phyloP scores from a whole-genome alignment of 495 filamentous ascomycete genomes.

The Friedmanniomyces endolithicus region DNA sequence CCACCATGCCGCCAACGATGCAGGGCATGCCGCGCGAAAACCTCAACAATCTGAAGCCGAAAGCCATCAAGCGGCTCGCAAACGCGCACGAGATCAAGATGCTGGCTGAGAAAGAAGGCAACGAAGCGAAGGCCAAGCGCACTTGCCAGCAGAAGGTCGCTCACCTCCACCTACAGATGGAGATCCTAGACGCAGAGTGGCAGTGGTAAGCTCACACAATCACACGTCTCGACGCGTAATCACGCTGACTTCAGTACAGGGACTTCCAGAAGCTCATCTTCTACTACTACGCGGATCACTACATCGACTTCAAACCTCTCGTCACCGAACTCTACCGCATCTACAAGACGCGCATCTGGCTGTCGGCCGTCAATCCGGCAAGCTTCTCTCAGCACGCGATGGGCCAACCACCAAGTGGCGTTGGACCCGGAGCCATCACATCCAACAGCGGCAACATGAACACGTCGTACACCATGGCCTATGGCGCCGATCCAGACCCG shows the following conservation, averaged over 20 bases:
- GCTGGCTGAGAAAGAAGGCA: conserved; percentile 87
- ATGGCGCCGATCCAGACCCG: conserved; percentile 18
- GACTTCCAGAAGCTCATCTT: conserved; percentile 98
- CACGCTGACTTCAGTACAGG: conserved; percentile 37
- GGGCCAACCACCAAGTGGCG: conserved; percentile 19
- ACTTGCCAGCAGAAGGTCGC: conserved; percentile 91
- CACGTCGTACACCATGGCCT: conserved; percentile 16
- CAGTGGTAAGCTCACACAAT: conserved; percentile 68
- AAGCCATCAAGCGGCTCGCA: conserved; percentile 88
- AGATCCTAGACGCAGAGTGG: conserved; percentile 97
- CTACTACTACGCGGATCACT: conserved; percentile 95
- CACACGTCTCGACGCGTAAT: background rate
- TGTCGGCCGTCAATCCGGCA: conserved; percentile 97
- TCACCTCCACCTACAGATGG: conserved; percentile 92
- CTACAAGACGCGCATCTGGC: conserved; percentile 98
- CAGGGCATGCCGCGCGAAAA: conserved; percentile 26
- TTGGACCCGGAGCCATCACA: conserved; percentile 19
- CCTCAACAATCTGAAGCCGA: conserved; percentile 66
- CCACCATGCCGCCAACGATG: conserved; percentile 13
- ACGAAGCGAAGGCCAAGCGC: conserved; percentile 93
- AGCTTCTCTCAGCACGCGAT: conserved; percentile 53
- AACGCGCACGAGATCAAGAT: conserved; percentile 78
- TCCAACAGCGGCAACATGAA: background rate
- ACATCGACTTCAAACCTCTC: conserved; percentile 97
- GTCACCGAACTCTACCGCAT: conserved; percentile 97